Evolutionary conservation across 441 rosid species (phyloP), one percentile per base, ranked within the genome.

Genomic region (Flueggea neowawraea): DNA sequence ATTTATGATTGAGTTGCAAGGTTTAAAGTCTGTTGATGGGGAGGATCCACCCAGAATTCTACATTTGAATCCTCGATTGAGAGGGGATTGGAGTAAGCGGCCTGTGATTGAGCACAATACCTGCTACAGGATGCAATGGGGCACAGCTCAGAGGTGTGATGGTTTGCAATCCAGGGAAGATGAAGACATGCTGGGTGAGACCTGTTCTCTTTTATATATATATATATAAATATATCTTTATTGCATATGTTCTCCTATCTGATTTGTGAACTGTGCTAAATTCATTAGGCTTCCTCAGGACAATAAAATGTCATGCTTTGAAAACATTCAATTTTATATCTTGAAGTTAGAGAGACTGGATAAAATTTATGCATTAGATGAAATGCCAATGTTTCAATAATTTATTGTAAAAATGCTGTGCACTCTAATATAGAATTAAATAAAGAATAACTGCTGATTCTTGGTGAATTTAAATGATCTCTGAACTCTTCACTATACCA

Each of bases 81-180:
- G 71, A 68, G 99, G 99, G 63, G 99, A 94, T 75, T 94, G 99
- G 99, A 94, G 80, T 73, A 84, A 54, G 33, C 69, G 52, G 32
- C 95, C 99, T 0, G 96, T 91, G 57, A 89, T 94, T 79, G 99
- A 94, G 76, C 99, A 94, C 54, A 94, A 94, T 74, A 94, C 96
- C 22, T 94, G 99, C 75, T 91, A 94, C 70, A 87, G 99, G 78
- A 94, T 94, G 99, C 99, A 91, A 61, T 94, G 99, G 99, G 95
- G 97, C 15, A 64, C 80, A 56, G 91, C 90, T 79, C 99, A 91
- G 54, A 91, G 99, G 69, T 94, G 99, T 57, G 90, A 91, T 69
- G 99, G 99, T 65, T 73, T 84, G 58, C 82, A 79, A 61, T 94
- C 99, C 52, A 89, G 75, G 81, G 85, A 72, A 16, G 96, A 91